phyloP scores from a whole-genome alignment of 2,329 filamentous ascomycete species.

The Lasiodiplodia hormozganensis region DNA sequence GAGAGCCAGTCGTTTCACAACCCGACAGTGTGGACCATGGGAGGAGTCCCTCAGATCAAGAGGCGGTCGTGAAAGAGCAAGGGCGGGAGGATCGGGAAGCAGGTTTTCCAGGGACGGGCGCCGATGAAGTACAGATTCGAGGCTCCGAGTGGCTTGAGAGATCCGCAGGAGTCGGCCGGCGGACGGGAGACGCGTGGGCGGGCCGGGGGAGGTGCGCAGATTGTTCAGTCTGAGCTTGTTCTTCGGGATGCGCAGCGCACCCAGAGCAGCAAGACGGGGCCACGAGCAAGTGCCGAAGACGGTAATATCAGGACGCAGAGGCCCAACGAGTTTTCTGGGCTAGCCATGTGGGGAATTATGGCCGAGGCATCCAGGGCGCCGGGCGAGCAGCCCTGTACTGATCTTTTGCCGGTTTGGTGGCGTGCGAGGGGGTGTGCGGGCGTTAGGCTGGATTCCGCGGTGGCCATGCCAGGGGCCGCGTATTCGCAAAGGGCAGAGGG shows the following conservation, averaged over 20 bases:
- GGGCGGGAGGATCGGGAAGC: neutral
- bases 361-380: neutral
- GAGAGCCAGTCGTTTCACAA: neutral
- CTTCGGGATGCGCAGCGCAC: neutral
- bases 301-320: constrained; percentile 23
- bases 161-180: constrained; percentile 5
- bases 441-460: neutral
- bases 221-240: constrained; percentile 4
- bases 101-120: neutral
- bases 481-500: neutral
- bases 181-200: constrained; percentile 1
- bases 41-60: constrained; percentile 10
- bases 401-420: constrained; percentile 12
- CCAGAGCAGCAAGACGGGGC: neutral
- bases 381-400: constrained; percentile 2
- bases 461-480: constrained; percentile 10
- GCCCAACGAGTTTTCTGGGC: constrained; percentile 10
- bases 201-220: constrained; percentile 1
- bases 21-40: constrained; percentile 6
- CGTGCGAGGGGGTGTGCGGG: neutral
- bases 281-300: constrained; percentile 20
- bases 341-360: neutral
- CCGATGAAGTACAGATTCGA: constrained; percentile 18
- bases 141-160: neutral
- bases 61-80: neutral